Percentiles rank a stretch among this genome's conserved stretches.
Evolutionary conservation across 495 filamentous ascomycete genomes (phyloP).

Genomic region (Penicillium ochrochloron): DNA sequence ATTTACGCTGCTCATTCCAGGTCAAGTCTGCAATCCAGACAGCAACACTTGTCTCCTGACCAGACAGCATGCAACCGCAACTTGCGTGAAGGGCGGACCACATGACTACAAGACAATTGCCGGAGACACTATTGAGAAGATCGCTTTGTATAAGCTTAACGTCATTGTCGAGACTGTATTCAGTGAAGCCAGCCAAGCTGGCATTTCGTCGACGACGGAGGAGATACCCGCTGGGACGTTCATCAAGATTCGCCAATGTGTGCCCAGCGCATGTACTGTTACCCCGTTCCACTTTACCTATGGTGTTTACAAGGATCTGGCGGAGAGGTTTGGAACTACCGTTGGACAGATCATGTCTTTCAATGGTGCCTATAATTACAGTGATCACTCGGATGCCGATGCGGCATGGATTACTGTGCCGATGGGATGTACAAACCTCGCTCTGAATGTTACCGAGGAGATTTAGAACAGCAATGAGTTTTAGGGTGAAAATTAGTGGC

Average conservation of each 20-base stretch:
- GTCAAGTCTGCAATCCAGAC: conserved; percentile 14
- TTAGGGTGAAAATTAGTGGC: not conserved
- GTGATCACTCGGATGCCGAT: conserved; percentile 8
- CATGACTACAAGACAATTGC: conserved; percentile 24
- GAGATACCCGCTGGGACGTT: conserved; percentile 10
- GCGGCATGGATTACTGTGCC: conserved; percentile 20
- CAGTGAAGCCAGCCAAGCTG: not conserved
- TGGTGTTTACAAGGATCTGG: conserved; percentile 31
- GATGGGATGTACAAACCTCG: conserved; percentile 8
- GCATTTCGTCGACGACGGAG: not conserved
- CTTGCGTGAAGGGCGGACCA: conserved; percentile 20
- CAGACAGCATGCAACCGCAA: conserved; percentile 10
- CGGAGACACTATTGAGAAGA: conserved; percentile 23
- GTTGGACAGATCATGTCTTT: conserved; percentile 29
- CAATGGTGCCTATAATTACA: conserved; percentile 26
- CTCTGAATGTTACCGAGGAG: conserved; percentile 12
- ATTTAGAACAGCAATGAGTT: not conserved
- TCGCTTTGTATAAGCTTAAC: conserved; percentile 23
- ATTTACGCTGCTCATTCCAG: conserved; percentile 19
- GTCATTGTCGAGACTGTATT: conserved; percentile 19
- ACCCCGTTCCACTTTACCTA: conserved; percentile 21
- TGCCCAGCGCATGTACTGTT: conserved; percentile 21
- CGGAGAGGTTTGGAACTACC: conserved; percentile 21
- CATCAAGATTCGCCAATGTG: conserved; percentile 28
- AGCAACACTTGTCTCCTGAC: conserved; percentile 18